Percentiles rank a stretch among this genome's conserved stretches.
Conservation (phyloP, 2,329 filamentous ascomycete species). For the Ustilaginoidea virens region DNA sequence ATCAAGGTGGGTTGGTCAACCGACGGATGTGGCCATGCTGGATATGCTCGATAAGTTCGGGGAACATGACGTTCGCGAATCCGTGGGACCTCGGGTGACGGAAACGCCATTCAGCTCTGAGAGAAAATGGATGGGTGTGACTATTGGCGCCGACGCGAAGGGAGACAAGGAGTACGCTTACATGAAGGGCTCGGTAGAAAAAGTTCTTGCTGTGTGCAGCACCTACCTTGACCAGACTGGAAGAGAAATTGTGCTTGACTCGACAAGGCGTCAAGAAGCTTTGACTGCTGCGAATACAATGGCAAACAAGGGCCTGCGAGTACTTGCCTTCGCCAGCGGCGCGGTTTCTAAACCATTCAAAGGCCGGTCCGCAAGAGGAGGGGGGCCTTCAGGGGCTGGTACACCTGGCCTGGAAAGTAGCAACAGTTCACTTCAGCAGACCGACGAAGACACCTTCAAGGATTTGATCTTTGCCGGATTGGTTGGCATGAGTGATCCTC, state of each 20-base stretch:
- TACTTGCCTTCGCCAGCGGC: constrained; percentile 88
- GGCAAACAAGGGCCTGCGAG: constrained; percentile 77
- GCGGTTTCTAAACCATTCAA: constrained; percentile 34
- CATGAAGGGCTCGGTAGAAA: constrained; percentile 88
- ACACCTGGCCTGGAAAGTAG: constrained; percentile 30
- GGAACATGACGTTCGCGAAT: constrained; percentile 80
- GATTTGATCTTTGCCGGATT: constrained; percentile 81
- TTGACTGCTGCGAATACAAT: constrained; percentile 68
- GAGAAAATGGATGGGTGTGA: constrained; percentile 98
- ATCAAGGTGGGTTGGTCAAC: constrained; percentile 91
- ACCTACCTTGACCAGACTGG: constrained; percentile 81
- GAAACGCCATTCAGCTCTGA: constrained; percentile 96
- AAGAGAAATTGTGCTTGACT: constrained; percentile 72
- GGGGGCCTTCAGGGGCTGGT: constrained; percentile 33
- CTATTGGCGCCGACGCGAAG: constrained; percentile 48
- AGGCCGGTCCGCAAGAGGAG: constrained; percentile 21
- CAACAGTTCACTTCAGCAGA: constrained; percentile 26
- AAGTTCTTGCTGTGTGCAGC: constrained; percentile 72
- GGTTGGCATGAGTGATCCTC: constrained; percentile 95
- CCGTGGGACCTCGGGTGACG: constrained; percentile 63
- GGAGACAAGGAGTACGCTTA: constrained; percentile 70
- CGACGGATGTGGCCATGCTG: constrained; percentile 92
- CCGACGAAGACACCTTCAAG: constrained; percentile 57
- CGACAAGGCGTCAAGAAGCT: constrained; percentile 57
- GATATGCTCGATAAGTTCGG: constrained; percentile 83